Percentiles rank a stretch among this genome's conserved stretches.
Evolutionary conservation across 2,329 filamentous ascomycete genomes (phyloP).

Genomic region (Metarhizium anisopliae): DNA sequence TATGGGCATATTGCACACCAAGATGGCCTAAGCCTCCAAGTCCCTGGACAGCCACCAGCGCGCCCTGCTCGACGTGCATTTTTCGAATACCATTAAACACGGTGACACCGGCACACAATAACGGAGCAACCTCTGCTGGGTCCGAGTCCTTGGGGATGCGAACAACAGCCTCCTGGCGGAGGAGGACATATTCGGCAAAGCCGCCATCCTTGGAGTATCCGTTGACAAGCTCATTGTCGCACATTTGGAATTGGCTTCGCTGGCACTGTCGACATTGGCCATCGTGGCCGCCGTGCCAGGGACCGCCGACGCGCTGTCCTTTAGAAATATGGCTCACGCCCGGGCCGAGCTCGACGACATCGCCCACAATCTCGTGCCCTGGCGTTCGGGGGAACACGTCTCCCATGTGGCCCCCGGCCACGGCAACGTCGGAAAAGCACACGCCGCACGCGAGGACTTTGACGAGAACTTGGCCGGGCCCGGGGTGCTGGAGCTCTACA

Average conservation of each 20-base stretch:
- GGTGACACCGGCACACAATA: conserved; percentile 58
- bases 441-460: conserved; percentile 66
- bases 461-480: conserved; percentile 52
- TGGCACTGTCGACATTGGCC: conserved; percentile 53
- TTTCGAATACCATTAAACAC: conserved; percentile 52
- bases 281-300: conserved; percentile 45
- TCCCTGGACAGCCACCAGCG: conserved; percentile 53
- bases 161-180: conserved; percentile 52
- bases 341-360: conserved; percentile 49
- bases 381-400: conserved; percentile 52
- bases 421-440: conserved; percentile 52
- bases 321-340: conserved; percentile 43
- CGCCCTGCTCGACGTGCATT: conserved; percentile 41
- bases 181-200: conserved; percentile 53
- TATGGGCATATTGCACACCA: conserved; percentile 64
- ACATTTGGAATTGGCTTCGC: conserved; percentile 59
- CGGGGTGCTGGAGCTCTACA: conserved; percentile 46
- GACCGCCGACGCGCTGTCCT: conserved; percentile 54
- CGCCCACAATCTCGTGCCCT: conserved; percentile 63
- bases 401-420: conserved; percentile 35
- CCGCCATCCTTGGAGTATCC: conserved; percentile 60
- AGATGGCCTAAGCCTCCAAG: conserved; percentile 70
- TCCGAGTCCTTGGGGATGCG: conserved; percentile 43
- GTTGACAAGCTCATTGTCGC: conserved; percentile 52
- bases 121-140: conserved; percentile 44